These are phyloP conservation scores for Colletotrichum salicis DNA, from an alignment of 2,329 filamentous ascomycete genomes.

Conservation along the genomic window DNA sequence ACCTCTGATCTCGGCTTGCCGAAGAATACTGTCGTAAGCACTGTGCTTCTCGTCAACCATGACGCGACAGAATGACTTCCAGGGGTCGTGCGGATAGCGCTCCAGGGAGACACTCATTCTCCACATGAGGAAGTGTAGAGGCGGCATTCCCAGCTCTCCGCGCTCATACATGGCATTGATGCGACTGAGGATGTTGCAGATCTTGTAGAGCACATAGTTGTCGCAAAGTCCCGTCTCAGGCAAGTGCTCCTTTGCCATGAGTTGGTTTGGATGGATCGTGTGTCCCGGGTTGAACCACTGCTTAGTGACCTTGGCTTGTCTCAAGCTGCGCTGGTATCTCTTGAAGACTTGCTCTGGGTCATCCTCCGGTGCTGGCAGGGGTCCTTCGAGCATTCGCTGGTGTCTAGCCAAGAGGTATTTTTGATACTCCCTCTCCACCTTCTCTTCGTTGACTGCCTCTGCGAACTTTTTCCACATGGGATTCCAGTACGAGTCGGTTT, in stretches of 20 bases:
- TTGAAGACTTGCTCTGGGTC: slow-evolving; percentile 21
- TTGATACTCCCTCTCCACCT: slow-evolving; percentile 12
- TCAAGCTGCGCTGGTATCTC: slow-evolving; percentile 38
- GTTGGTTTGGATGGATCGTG: slow-evolving; percentile 50
- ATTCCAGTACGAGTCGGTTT: slow-evolving; percentile 45
- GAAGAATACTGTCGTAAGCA: slow-evolving; percentile 12
- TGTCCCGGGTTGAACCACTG: slow-evolving; percentile 45
- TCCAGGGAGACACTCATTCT: slow-evolving; percentile 38
- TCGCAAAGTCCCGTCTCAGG: slow-evolving; percentile 46
- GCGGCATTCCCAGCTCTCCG: slow-evolving; percentile 47
- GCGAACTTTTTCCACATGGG: slow-evolving; percentile 45
- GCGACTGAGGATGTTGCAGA: slow-evolving; percentile 48
- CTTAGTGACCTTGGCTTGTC: slow-evolving; percentile 46
- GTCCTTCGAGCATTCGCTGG: not conserved
- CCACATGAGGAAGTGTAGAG: slow-evolving; percentile 52
- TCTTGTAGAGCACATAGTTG: slow-evolving; percentile 48
- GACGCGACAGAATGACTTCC: slow-evolving; percentile 1
- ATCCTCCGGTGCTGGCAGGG: not conserved
- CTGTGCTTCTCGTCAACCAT: slow-evolving; percentile 20
- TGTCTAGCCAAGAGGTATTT: not conserved
- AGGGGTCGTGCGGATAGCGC: not conserved
- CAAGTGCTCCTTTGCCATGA: slow-evolving; percentile 46
- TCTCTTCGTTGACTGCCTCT: slow-evolving; percentile 41
- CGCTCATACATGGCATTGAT: slow-evolving; percentile 40
- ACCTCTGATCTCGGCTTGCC: slow-evolving; percentile 16